Base-by-base conservation (phyloP, 495 filamentous ascomycete species). In the Neurospora sp. region DNA sequence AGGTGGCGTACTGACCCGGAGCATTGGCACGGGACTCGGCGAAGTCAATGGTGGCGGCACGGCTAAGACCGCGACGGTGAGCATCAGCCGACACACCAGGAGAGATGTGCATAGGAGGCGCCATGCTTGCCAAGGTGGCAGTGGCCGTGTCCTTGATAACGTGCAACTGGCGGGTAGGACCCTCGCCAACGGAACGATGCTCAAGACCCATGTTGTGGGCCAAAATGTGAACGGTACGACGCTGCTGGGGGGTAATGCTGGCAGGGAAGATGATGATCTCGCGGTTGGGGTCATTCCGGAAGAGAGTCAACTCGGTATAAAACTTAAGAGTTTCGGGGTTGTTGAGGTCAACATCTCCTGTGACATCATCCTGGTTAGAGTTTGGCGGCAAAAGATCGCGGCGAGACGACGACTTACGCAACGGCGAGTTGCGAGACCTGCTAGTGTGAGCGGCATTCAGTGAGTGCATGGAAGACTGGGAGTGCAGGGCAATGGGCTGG, bases 21-120 rank as follows among this genome's bases (percentile, higher is more conserved):
- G 90, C 90, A 65, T 88, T 88, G 35, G 87, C 90, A 8, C 94
- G 91, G 42, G 93, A 90, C 79, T 98, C 96, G 76, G 92, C 94
- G 82, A 99, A 99, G 82, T 98, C 95, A 76, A 96, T 97, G n/a
- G 96, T 99, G 40, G 96, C 96, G 22, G 96, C 94, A 39, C 96
- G 92, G 84, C 94, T 96, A 41, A 99, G 85, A 16, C 89, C 91
- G 40, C 94, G 92, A 71, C 94, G 88, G 72, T 90, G 89, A 40
- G 89, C 87, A 73, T 98, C 93, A 71, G 87, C 85, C 20, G 88
- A 87, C 69, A 92, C 91, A 42, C 89, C 88, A 80, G 70, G 89
- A 82, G 80, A 89, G 86, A 79, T 86, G 81, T 87, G 83, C 77
- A 87, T 71, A 73, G 79, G 59, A 72, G 81, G 73, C 39, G 76